Conservation (phyloP, 2,329 filamentous ascomycete genomes). For the Aspergillus vadensis region DNA sequence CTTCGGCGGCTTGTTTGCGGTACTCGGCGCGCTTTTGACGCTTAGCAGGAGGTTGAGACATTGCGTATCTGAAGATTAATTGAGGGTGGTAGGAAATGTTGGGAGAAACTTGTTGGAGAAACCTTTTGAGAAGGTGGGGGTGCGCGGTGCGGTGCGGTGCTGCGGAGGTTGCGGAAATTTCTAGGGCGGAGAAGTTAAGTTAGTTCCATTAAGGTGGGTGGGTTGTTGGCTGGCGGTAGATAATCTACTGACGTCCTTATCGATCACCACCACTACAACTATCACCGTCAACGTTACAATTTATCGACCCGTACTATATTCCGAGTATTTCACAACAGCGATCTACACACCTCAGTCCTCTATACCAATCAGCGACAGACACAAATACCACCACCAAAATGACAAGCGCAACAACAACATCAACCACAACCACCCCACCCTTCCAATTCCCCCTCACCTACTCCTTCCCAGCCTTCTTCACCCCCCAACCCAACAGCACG, state of each 20-base stretch:
- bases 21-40: slow-evolving; percentile 66
- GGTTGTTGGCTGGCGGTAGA: not conserved
- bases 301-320: too few relatives aligned
- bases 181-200: not conserved
- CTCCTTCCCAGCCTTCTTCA: slow-evolving; percentile 58
- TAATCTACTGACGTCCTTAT: not conserved
- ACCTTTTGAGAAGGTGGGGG: not conserved
- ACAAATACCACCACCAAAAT: not conserved
- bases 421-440: slow-evolving; percentile 18
- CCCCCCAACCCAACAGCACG: slow-evolving; percentile 48
- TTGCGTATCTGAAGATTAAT: not conserved
- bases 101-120: not conserved
- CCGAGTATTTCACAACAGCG: not conserved
- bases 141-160: not conserved
- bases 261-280: not conserved
- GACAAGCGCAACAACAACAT: not conserved
- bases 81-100: not conserved
- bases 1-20: slow-evolving; percentile 52
- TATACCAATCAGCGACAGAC: accelerated
- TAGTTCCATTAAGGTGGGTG: not conserved
- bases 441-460: slow-evolving; percentile 47
- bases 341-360: not conserved
- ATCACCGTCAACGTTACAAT: too few relatives aligned
- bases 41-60: slow-evolving; percentile 16
- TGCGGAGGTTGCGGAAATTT: slow-evolving; percentile 4